Conservation (phyloP, 192 early-diverging fungal genomes). For the Pilaira anomala region DNA sequence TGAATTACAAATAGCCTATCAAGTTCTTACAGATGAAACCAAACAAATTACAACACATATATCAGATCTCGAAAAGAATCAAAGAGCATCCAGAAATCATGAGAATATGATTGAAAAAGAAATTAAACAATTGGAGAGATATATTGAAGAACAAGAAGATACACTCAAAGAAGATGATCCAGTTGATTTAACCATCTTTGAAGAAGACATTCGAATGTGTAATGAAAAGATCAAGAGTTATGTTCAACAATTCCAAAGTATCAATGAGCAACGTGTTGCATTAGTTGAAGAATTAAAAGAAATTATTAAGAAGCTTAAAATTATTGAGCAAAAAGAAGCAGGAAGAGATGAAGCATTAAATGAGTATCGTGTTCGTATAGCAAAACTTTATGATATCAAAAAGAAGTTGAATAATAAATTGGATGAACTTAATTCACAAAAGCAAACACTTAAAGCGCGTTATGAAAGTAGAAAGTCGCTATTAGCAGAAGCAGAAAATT, state of each 20-base stretch:
- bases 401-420: neutral
- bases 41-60: neutral
- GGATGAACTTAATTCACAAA: neutral
- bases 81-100: neutral
- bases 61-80: neutral
- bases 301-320: neutral
- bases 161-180: slow-evolving; percentile 59
- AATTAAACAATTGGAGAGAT: neutral
- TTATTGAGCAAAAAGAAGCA: neutral
- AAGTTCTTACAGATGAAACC: neutral
- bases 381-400: neutral
- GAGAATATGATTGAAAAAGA: neutral
- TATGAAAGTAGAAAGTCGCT: neutral
- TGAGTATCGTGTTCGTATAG: slow-evolving; percentile 4
- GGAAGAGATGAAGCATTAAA: neutral
- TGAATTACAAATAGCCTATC: neutral
- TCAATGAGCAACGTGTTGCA: neutral
- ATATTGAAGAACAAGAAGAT: slow-evolving; percentile 5
- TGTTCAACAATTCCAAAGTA: slow-evolving; percentile 21
- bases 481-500: neutral
- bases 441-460: neutral
- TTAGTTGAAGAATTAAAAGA: neutral
- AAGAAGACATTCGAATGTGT: slow-evolving; percentile 40
- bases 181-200: slow-evolving; percentile 57
- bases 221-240: neutral